Evolutionary conservation across 139 green algal species (phyloP).

Genomic region (Coccomyxa sp.): DNA sequence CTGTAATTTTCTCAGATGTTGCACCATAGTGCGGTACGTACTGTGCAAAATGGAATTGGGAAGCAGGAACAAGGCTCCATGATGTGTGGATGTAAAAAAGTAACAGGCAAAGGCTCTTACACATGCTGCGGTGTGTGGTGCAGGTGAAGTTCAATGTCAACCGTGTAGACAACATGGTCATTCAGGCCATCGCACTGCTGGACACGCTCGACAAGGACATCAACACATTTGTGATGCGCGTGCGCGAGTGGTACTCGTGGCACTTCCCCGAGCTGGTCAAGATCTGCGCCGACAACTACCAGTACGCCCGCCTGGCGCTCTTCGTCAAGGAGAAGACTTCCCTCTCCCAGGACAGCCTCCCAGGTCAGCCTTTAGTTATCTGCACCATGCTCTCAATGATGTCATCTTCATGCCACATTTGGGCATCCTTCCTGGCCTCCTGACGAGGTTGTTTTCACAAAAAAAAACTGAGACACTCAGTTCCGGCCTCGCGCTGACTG

Average conservation of each 20-base stretch:
- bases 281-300: conserved; percentile 95
- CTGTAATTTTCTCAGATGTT: too few species aligned
- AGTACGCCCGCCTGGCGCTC: conserved; percentile 81
- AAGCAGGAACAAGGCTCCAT: too few species aligned
- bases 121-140: neutral
- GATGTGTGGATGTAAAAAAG: too few species aligned
- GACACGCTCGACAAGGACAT: conserved; percentile 99
- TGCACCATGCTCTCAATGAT: neutral
- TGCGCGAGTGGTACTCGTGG: conserved; percentile 98
- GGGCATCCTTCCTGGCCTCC: too few species aligned
- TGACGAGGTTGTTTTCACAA: too few species aligned
- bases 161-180: conserved; percentile 99
- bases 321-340: conserved; percentile 85
- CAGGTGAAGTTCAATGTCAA: conserved; percentile 96
- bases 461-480: too few species aligned
- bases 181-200: conserved; percentile 92
- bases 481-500: too few species aligned
- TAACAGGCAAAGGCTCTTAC: too few species aligned
- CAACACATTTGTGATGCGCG: conserved; percentile 99
- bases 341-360: conserved; percentile 56
- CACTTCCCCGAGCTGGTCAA: conserved; percentile 98
- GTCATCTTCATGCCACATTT: too few species aligned
- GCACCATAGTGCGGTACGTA: too few species aligned
- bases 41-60: too few species aligned
- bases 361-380: neutral